Percentiles rank a stretch among this genome's conserved stretches.
Conservation (phyloP, 345 rosid species). For the Chamaenerion angustifolium region DNA sequence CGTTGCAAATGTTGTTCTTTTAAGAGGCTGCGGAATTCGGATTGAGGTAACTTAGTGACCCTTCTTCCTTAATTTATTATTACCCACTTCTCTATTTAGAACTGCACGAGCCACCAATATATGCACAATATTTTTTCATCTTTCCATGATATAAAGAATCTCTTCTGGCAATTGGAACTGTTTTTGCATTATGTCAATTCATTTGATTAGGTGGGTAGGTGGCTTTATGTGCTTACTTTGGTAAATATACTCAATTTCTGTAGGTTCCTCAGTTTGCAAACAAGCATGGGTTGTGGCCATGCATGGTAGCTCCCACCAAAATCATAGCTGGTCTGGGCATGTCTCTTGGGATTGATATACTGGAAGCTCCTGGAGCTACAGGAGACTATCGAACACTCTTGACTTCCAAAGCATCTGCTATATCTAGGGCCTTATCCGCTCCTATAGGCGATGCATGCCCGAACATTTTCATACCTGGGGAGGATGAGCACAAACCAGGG, state of each 20-base stretch:
- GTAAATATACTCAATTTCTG: slow-evolving; percentile 1
- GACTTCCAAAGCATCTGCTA: slow-evolving; percentile 67
- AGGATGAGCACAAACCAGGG: slow-evolving; percentile 67
- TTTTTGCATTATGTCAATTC: too few species aligned
- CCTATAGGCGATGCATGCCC: slow-evolving; percentile 42
- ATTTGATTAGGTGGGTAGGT: neutral
- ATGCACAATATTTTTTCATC: too few species aligned
- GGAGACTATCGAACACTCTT: slow-evolving; percentile 87
- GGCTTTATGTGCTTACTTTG: too few species aligned
- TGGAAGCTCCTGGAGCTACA: slow-evolving; percentile 91
- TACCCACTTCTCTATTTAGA: neutral
- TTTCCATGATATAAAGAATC: too few species aligned
- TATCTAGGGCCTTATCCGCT: slow-evolving; percentile 75
- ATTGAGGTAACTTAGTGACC: slow-evolving; percentile 48
- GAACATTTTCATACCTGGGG: slow-evolving; percentile 72
- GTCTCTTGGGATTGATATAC: slow-evolving; percentile 79
- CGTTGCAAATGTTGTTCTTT: slow-evolving; percentile 73
- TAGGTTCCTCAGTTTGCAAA: slow-evolving; percentile 66
- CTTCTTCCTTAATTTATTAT: neutral
- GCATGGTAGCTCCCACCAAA: slow-evolving; percentile 99
- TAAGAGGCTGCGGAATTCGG: slow-evolving; percentile 92
- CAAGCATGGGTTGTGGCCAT: slow-evolving; percentile 78
- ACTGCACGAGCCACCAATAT: neutral
- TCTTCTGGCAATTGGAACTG: neutral
- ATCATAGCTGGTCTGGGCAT: slow-evolving; percentile 91